Evolutionary conservation across 352 stramenopile genomes (phyloP).

Genomic region (Phytophthora citricola): DNA sequence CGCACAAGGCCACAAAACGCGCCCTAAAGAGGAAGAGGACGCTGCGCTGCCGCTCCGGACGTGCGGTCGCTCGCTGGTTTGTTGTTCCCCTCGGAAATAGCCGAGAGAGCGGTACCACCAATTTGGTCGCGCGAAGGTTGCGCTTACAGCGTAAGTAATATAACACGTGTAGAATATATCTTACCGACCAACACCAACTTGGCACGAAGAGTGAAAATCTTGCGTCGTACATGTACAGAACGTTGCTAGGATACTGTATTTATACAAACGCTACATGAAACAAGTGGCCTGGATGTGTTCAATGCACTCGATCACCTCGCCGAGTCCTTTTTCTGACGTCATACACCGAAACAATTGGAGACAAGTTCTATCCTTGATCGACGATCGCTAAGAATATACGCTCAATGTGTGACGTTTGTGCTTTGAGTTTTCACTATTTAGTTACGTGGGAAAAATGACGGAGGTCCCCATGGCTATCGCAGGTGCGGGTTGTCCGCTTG

Average conservation of each 20-base stretch:
- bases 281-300: background rate
- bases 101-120: slow-evolving; percentile 8
- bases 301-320: background rate
- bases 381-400: slow-evolving; percentile 9
- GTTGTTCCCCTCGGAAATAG: slow-evolving; percentile 34
- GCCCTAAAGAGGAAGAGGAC: background rate
- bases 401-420: background rate
- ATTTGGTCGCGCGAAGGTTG: slow-evolving; percentile 15
- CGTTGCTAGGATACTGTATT: no score
- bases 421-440: no score
- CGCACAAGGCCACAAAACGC: background rate
- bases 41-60: slow-evolving; percentile 4
- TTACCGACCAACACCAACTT: no score
- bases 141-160: background rate
- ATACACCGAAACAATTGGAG: background rate
- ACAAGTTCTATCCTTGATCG: no score
- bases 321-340: background rate
- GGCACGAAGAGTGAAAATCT: no score
- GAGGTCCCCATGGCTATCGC: slow-evolving; percentile 33
- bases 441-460: slow-evolving; percentile 12
- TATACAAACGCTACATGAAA: no score
- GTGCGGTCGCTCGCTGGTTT: slow-evolving; percentile 12
- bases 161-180: no score
- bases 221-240: no score
- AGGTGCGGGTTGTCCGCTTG: slow-evolving; percentile 6